These are phyloP conservation scores for Colletotrichum cordylinicola DNA, from an alignment of 2,329 filamentous ascomycete genomes.

Conservation along the genomic window DNA sequence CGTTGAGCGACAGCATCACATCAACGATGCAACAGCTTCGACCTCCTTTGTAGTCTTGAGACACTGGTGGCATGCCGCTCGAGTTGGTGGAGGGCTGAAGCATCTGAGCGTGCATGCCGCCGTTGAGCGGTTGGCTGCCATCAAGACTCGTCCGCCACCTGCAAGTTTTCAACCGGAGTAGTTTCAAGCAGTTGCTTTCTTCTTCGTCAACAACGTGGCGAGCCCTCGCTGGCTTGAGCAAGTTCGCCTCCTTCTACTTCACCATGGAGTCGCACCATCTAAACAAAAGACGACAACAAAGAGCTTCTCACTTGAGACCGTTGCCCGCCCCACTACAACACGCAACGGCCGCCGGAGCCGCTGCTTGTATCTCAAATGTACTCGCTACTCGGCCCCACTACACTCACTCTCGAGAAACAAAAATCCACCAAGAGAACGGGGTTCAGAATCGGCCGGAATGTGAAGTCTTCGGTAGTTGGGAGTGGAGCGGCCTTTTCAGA, in stretches of 20 bases:
- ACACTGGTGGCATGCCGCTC: neutral
- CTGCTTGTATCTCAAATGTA: neutral
- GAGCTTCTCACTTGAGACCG: neutral
- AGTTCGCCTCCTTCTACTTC: neutral
- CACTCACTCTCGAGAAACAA: neutral
- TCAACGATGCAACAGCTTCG: neutral
- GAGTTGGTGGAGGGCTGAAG: neutral
- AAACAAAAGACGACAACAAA: conserved; percentile 2
- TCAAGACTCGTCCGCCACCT: neutral
- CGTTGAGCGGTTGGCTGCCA: neutral
- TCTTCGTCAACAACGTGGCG: neutral
- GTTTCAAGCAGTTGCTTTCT: neutral
- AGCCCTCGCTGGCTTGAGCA: neutral
- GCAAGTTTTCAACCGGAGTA: neutral
- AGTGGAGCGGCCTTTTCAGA: neutral
- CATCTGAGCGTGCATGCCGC: conserved; percentile 5
- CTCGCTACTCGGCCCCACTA: neutral
- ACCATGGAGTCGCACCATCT: neutral
- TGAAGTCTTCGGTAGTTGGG: neutral
- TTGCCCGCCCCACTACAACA: neutral
- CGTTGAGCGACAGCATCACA: neutral
- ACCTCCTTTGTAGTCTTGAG: neutral
- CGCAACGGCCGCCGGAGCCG: neutral
- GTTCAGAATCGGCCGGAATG: neutral
- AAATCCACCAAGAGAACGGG: neutral